These are phyloP conservation scores for Saturnispora diversa DNA, from an alignment of 805 yeast genomes.

Conservation along the genomic window DNA sequence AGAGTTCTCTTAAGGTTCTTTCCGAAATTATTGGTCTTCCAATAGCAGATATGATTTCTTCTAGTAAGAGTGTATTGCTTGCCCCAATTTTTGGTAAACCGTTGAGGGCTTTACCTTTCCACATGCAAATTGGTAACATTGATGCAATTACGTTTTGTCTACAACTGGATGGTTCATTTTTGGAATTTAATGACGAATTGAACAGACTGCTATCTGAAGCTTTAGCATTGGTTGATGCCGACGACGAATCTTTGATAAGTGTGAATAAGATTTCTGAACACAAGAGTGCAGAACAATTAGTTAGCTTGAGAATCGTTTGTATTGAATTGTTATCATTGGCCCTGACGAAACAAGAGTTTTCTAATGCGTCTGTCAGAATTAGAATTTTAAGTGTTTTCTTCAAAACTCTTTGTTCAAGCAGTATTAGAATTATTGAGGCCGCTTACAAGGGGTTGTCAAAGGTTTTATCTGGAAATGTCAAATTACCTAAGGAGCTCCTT, in stretches of 20 bases:
- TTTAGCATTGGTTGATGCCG: slow-evolving; percentile 91
- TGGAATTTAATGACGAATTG: slow-evolving; percentile 83
- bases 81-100: slow-evolving; percentile 98
- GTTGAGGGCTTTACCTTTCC: slow-evolving; percentile 90
- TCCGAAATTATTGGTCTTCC: slow-evolving; percentile 66
- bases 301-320: slow-evolving; percentile 84
- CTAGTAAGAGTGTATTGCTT: slow-evolving; percentile 72
- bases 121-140: slow-evolving; percentile 97
- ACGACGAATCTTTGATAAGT: slow-evolving; percentile 88
- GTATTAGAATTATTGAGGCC: slow-evolving; percentile 83
- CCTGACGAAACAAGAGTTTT: slow-evolving; percentile 73
- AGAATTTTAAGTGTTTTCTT: slow-evolving; percentile 89
- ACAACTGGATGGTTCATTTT: slow-evolving; percentile 68
- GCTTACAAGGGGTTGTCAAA: slow-evolving; percentile 83
- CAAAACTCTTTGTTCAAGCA: slow-evolving; percentile 80
- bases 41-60: slow-evolving; percentile 66
- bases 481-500: slow-evolving; percentile 86
- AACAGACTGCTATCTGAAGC: slow-evolving; percentile 83
- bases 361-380: slow-evolving; percentile 60
- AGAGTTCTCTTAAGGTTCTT: slow-evolving; percentile 55
- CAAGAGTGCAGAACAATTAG: slow-evolving; percentile 79
- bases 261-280: slow-evolving; percentile 81
- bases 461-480: slow-evolving; percentile 76
- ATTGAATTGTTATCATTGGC: slow-evolving; percentile 77
- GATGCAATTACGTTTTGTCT: slow-evolving; percentile 94